Evolutionary conservation across 768 basidiomycete species (phyloP), one percentile per base, ranked within the genome.

Genomic region (Suillus variegatus): DNA sequence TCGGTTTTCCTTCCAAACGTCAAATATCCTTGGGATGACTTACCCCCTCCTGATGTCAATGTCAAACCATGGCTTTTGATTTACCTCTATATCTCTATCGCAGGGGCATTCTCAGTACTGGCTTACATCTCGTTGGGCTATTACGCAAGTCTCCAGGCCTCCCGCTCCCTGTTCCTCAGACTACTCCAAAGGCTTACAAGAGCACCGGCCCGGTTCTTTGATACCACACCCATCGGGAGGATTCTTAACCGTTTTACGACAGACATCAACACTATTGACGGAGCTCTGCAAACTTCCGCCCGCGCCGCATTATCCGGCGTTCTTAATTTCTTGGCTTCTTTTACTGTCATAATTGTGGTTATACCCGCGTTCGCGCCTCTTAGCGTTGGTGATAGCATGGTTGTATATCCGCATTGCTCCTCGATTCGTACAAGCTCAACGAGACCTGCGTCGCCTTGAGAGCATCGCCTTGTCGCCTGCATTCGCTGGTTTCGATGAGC

Each of bases 221-320:
- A 92, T 70, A 79, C 84, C 46, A 92, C 89, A 4, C 91, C 91
- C 1, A 86, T 90, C 46, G 93, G 93, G 12, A 80, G 91, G 9
- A 90, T 94, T 68, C 81, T 92, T 46, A 93, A 94, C 70, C 85
- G 94, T 20, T 91, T 94, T 71, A 90, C 89, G 16, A 83, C 85
- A 8, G 91, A 94, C 69, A 88, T 94, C 70, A 88, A 87, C 61
- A 88, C 88, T 6, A 86, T 93, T 51, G 92, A 94, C 71, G 82
- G 84, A 7, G 81, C 84, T 0, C 79, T 92, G 1, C 84, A 88
- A 68, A 77, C 76, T 61, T 88, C 88, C 7, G 85, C 83, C 6
- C 76, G 86, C 44, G 76, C 75, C 9, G 88, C 87, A 57, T 72
- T 90, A 16, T 80, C 82, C 6, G 88, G 88, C 6, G 74, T 85